Evolutionary conservation across 2,329 filamentous ascomycete species (phyloP), one percentile per base, ranked within the genome.

Genomic region (Remersonia thermophila): DNA sequence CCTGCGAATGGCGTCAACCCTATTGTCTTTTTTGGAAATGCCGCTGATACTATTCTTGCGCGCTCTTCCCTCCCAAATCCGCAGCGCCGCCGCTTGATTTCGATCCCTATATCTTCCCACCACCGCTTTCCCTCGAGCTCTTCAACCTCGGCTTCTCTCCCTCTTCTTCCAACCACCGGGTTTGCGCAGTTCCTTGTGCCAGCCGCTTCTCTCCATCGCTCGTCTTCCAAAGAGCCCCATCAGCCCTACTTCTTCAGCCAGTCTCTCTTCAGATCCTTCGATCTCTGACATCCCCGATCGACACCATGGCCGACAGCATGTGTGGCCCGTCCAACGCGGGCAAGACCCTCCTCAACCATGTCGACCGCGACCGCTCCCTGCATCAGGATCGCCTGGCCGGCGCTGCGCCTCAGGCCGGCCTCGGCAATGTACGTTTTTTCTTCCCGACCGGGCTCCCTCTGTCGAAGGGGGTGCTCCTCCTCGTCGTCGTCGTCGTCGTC

Each of bases 321-420:
- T 87, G 82, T 55, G 80, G 82, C 40, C 80, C 81, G 13, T 82
- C 81, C 10, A 85, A 82, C 57, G 70, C 80, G 44, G 70, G 83
- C 35, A 81, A 84, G 57, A 78, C 71, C 51, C 74, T 86, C 53
- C 71, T 80, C 50, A 77, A 80, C 49, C 80, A 85, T 55, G 63
- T 73, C 9, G 67, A 77, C 33, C 67, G 73, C 43, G 80, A 86
- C 53, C 67, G 78, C 37, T 77, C 77, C 8, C 63, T 81, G 33
- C 80, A 86, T 52, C 82, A 84, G 55, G 82, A 86, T 57, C 76
- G 79, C 35, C 51, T 82, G 32, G 45, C 43, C 23, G 42, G 40
- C 35, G 33, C 35, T 15, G 25, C 43, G 7, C 20, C 20, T 23
- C 47, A 43, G 29, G 26, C 38, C 12, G 36, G 37, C 15, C 36